Base-by-base conservation (phyloP, 768 basidiomycete genomes). In the Chalciporus chontae region DNA sequence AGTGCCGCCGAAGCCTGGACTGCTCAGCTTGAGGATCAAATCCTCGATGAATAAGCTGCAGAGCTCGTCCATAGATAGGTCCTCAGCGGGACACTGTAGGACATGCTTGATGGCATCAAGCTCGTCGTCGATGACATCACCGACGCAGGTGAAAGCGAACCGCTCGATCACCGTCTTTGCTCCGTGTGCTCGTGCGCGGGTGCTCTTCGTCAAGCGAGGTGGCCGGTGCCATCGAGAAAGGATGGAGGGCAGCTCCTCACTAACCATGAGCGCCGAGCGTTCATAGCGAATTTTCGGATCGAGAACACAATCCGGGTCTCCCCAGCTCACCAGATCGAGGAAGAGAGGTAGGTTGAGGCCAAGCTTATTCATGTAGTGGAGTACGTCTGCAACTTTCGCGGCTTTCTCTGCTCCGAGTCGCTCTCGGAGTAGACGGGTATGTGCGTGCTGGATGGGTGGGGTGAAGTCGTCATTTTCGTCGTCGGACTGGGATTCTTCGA, bases 301-400 rank as follows among this genome's bases (percentile, higher is more conserved):
- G n/a, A 45, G 38, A 19, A 31, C 62, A 38, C 68, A 69, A 1
- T 44, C 50, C 4, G 31, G 5, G 52, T 70, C 60, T 15, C 67
- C 67, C 67, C 69, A 71, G 51, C 60, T 63, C 24, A 73, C 14
- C 2, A 57, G 68, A 51, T 68, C 68, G 15, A 73, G 58, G 48
- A 71, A 67, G 9, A 62, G 36, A 1, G 59, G 52, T 4, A 68
- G 48, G 46, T 66, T 53, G 11, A 69, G 38, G 26, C 55, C 47
- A 9, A 51, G 42, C n/a, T 10, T 23, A 11, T 51, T 36, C 50
- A 56, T 56, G 32, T 29, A 43, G 10, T 42, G 9, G 3, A 56
- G 51, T 15, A 56, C 39, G 4, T 11, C 37, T 19, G 24, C 42
- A 19, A 55, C 50, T 27, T 42, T 50, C 4, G 14, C 31, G 17